These are phyloP conservation scores for Schizosaccharomyces cryophilus DNA, from an alignment of 805 yeast genomes.

Conservation along the genomic window DNA sequence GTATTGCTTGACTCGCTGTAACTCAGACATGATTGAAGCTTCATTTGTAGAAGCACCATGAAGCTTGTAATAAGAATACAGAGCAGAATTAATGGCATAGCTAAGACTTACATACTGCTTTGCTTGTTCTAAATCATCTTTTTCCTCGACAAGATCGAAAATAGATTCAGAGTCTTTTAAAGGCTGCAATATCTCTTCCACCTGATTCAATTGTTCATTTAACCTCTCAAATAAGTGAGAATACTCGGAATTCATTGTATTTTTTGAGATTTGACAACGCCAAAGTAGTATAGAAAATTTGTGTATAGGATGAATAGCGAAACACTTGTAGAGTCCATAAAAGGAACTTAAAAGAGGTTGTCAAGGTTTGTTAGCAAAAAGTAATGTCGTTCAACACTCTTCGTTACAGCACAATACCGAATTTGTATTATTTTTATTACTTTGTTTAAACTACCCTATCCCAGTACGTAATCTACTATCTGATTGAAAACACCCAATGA, in stretches of 20 bases:
- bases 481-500: too few species aligned
- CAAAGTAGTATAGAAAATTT: background rate
- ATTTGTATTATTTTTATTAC: too few species aligned
- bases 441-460: too few species aligned
- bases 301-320: too few species aligned
- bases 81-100: background rate
- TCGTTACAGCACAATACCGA: too few species aligned
- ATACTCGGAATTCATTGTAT: background rate
- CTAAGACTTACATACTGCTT: background rate
- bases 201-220: background rate
- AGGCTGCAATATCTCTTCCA: background rate
- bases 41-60: background rate
- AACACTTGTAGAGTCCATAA: too few species aligned
- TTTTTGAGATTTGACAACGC: background rate
- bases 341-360: too few species aligned
- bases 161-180: background rate
- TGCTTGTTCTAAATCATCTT: background rate
- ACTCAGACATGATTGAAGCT: background rate
- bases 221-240: background rate
- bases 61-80: background rate
- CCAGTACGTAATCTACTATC: too few species aligned
- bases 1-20: background rate
- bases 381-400: too few species aligned
- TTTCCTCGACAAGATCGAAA: background rate
- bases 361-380: too few species aligned